These are phyloP conservation scores for Purshia tridentata DNA, from an alignment of 306 rosid species.

Conservation along the genomic window DNA sequence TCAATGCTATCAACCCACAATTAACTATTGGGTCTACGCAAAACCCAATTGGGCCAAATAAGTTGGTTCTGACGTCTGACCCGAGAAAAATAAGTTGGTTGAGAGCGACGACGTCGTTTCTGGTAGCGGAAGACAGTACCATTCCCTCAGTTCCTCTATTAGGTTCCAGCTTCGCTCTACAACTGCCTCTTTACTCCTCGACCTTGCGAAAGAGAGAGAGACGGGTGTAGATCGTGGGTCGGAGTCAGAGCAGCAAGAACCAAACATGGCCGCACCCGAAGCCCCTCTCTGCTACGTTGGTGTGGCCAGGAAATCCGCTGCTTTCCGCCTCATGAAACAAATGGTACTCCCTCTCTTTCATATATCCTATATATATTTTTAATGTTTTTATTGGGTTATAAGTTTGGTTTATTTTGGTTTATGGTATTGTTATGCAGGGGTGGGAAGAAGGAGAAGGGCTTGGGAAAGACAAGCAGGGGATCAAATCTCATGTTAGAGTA, in stretches of 20 bases:
- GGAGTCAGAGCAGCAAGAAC: conserved; percentile 7
- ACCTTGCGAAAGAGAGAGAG: conserved; percentile 15
- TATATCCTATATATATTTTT: background rate
- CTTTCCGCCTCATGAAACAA: conserved; percentile 97
- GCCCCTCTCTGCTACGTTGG: conserved; percentile 88
- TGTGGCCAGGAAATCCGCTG: conserved; percentile 82
- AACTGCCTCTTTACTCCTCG: background rate
- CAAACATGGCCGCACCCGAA: conserved; percentile 89
- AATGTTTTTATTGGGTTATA: background rate
- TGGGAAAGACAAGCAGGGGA: conserved; percentile 93
- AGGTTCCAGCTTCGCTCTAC: conserved; percentile 1
- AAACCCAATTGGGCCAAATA: background rate
- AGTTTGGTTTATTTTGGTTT: background rate
- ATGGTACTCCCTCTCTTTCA: conserved; percentile 49
- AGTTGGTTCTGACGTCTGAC: background rate
- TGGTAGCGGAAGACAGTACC: background rate
- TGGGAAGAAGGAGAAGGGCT: conserved; percentile 99
- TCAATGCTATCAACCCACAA: no score
- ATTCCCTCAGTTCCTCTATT: background rate
- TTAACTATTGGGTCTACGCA: no score
- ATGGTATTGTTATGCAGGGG: conserved; percentile 43
- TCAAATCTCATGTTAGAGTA: conserved; percentile 79
- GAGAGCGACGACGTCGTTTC: background rate
- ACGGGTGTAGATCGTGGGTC: conserved; percentile 24
- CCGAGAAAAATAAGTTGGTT: background rate